phyloP scores from a whole-genome alignment of 352 stramenopile genomes.

The Globisporangium apiculatum region DNA sequence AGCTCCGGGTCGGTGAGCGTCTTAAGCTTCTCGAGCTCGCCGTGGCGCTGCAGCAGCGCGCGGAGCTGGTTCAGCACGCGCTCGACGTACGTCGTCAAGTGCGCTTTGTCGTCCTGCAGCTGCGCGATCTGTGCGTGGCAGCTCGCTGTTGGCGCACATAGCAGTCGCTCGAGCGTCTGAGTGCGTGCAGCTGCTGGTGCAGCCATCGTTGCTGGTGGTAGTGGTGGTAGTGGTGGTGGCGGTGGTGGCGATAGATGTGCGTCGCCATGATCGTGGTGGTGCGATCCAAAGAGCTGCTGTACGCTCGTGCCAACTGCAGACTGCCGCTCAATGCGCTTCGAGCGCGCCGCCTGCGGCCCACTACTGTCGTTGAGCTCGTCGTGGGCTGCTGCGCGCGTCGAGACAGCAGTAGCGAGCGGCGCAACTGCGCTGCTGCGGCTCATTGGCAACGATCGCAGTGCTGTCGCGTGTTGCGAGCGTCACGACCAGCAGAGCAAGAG shows the following conservation, averaged over 20 bases:
- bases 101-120: conserved; percentile 54
- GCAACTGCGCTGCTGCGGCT: neutral
- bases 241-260: no score
- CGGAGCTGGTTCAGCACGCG: conserved; percentile 57
- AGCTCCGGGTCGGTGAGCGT: conserved; percentile 28
- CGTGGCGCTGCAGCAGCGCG: conserved; percentile 48
- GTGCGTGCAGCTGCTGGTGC: neutral
- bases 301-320: conserved; percentile 2
- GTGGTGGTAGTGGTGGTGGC: no score
- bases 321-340: conserved; percentile 14
- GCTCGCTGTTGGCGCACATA: conserved; percentile 13
- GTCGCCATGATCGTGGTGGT: neutral
- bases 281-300: neutral
- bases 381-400: conserved; percentile 17
- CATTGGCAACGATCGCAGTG: neutral
- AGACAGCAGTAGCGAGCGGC: neutral
- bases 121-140: conserved; percentile 38
- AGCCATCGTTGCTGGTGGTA: neutral
- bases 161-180: conserved; percentile 1
- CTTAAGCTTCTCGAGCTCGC: conserved; percentile 71
- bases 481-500: no score
- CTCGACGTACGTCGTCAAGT: conserved; percentile 62
- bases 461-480: no score
- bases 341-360: conserved; percentile 14
- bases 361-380: conserved; percentile 8